Percentiles rank a stretch among this genome's conserved stretches.
Evolutionary conservation across 768 basidiomycete species (phyloP).

Genomic region (Panus rudis): DNA sequence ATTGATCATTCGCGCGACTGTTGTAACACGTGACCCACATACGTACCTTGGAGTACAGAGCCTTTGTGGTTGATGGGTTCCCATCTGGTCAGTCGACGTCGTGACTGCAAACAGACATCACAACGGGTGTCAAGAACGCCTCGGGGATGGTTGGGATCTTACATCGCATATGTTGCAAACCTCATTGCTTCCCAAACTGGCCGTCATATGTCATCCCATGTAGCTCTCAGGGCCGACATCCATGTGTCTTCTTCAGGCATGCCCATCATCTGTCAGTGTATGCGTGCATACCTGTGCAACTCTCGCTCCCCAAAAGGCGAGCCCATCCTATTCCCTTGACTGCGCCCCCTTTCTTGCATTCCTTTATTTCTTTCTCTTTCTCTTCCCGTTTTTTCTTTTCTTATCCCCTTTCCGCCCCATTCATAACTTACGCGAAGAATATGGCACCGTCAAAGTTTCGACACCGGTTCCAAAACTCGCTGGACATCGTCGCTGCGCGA

Average conservation of each 20-base stretch:
- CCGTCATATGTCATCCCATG: too few species aligned
- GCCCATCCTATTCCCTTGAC: neutral
- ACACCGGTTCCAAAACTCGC: conserved; percentile 19
- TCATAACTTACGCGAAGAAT: conserved; percentile 13
- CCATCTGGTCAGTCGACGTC: too few species aligned
- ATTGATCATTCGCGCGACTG: too few species aligned
- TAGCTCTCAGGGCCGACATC: too few species aligned
- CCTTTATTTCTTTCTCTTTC: conserved; percentile 5
- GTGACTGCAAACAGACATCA: too few species aligned
- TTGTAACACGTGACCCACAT: too few species aligned
- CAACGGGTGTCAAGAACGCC: too few species aligned
- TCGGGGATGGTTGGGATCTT: too few species aligned
- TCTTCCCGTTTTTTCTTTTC: conserved; percentile 7
- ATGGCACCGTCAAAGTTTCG: conserved; percentile 10
- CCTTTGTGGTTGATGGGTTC: too few species aligned
- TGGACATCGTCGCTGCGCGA: conserved; percentile 25
- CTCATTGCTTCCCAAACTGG: too few species aligned
- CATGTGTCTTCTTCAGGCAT: conserved; percentile 9
- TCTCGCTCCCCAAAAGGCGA: conserved; percentile 1
- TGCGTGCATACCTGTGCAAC: conserved; percentile 6
- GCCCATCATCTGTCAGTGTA: conserved; percentile 13
- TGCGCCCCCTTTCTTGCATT: conserved; percentile 6
- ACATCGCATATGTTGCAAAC: too few species aligned
- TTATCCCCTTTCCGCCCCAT: neutral
- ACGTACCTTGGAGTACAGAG: too few species aligned